These are phyloP conservation scores for Hemisphaericaspora lyxosophila DNA, from an alignment of 1,139 yeast species.

Conservation along the genomic window DNA sequence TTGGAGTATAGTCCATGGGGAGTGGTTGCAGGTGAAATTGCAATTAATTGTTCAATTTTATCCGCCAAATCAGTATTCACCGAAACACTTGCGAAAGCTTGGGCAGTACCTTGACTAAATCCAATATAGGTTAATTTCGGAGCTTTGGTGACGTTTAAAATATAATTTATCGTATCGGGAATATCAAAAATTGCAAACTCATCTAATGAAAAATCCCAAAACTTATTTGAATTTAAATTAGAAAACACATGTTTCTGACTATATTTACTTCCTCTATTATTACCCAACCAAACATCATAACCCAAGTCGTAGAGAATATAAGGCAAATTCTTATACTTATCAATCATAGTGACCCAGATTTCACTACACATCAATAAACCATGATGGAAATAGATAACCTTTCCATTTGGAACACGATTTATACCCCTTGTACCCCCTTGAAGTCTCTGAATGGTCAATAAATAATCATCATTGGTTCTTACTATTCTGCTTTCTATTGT, in stretches of 20 bases:
- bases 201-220: constrained; percentile 49
- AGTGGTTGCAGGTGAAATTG: constrained; percentile 91
- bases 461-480: constrained; percentile 39
- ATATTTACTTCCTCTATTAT: constrained; percentile 87
- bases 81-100: constrained; percentile 78
- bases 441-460: constrained; percentile 37
- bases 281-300: constrained; percentile 91
- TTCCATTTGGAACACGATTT: constrained; percentile 27
- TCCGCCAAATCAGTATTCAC: constrained; percentile 67
- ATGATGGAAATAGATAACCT: constrained; percentile 80
- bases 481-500: constrained; percentile 39
- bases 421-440: constrained; percentile 10
- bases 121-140: constrained; percentile 68
- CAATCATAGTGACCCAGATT: constrained; percentile 77
- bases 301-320: constrained; percentile 75
- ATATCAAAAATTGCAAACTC: constrained; percentile 50
- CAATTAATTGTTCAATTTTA: constrained; percentile 71
- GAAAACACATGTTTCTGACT: constrained; percentile 48
- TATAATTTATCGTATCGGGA: constrained; percentile 44
- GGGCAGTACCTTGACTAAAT: constrained; percentile 91
- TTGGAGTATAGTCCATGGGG: constrained; percentile 81
- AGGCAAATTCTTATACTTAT: constrained; percentile 66
- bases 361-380: constrained; percentile 91
- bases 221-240: constrained; percentile 37
- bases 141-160: constrained; percentile 25